Base-by-base conservation (phyloP, 805 yeast genomes). In the Candida ulmi region DNA sequence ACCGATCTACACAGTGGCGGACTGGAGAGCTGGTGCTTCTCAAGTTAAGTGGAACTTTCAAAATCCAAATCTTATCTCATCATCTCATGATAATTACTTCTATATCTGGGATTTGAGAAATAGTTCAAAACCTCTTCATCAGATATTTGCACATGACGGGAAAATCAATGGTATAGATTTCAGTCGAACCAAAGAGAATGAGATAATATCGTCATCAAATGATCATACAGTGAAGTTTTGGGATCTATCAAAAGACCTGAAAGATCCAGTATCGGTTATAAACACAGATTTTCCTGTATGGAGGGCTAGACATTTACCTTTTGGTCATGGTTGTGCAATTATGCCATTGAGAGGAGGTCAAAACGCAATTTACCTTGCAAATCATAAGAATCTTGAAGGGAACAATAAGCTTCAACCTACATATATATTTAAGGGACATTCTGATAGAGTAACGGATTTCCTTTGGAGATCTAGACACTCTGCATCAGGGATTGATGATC, bases 1-100 rank as follows among this genome's bases (percentile, higher is more conserved):
- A 44, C 95, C 97, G 0, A 80, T 77, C 4, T 72, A 73, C 42
- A 72, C 79, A 35, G 88, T 87, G 64, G 87, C 96, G n/a, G 96
- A 91, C 55, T 93, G 96, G 95, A 66, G 85, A 41, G 95, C 96
- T 1, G 91, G 95, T 2, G 95, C 97, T 3, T 77, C 95, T 0
- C 98, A 91, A 59, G 96, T 88, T 13, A 88, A 91, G 57, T 93
- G 98, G 97, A 87, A 83, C 57, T 78, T 78, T 47, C 68, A 71
- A 33, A 81, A 90, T 51, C 78, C 88, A 2, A 72, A 84, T 54
- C 72, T 88, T 24, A 54, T 93, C 21, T 96, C 97, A 0, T 80
- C 93, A 1, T 72, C 95, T 7, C 99, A 93, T 57, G 95, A 87
- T 52, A 76, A 83, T 52, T 71, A 79, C 37, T 73, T 91, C 31